Evolutionary conservation across 768 basidiomycete genomes (phyloP).

Genomic region (Serendipita sp.): DNA sequence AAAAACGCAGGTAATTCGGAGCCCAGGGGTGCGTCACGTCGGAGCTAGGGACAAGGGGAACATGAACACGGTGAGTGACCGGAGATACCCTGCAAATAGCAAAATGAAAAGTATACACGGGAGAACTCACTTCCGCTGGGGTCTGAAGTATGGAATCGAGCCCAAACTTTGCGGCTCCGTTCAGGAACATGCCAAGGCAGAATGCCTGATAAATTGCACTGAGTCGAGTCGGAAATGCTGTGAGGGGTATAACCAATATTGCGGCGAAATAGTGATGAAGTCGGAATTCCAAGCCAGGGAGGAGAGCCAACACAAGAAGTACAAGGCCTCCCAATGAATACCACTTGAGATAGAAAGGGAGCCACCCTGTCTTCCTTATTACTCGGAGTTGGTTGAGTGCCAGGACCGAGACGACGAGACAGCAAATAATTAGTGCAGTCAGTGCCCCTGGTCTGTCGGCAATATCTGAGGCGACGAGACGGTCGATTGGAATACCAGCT

Average conservation of each 20-base stretch:
- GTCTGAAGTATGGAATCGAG: slow-evolving; percentile 71
- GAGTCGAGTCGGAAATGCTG: slow-evolving; percentile 64
- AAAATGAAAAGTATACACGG: not conserved
- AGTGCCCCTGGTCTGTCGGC: slow-evolving; percentile 49
- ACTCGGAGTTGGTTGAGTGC: slow-evolving; percentile 65
- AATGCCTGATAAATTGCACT: slow-evolving; percentile 72
- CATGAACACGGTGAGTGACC: not conserved
- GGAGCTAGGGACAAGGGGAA: slow-evolving; percentile 31
- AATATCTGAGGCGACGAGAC: slow-evolving; percentile 58
- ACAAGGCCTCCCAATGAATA: slow-evolving; percentile 51
- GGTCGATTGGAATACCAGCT: slow-evolving; percentile 57
- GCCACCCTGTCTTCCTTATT: slow-evolving; percentile 71
- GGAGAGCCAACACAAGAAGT: slow-evolving; percentile 44
- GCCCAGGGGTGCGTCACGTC: slow-evolving; percentile 53
- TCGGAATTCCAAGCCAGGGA: slow-evolving; percentile 54
- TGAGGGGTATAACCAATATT: slow-evolving; percentile 58
- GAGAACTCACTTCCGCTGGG: slow-evolving; percentile 37
- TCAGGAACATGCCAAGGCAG: slow-evolving; percentile 66
- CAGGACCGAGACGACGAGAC: slow-evolving; percentile 41
- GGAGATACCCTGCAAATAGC: not conserved
- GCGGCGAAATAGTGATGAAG: slow-evolving; percentile 74
- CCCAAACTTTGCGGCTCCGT: slow-evolving; percentile 65
- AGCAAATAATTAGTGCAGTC: slow-evolving; percentile 48
- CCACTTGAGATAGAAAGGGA: slow-evolving; percentile 63
- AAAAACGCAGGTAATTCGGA: slow-evolving; percentile 53